Conservation (phyloP, 805 yeast species). For the Yamadazyma philogaea region DNA sequence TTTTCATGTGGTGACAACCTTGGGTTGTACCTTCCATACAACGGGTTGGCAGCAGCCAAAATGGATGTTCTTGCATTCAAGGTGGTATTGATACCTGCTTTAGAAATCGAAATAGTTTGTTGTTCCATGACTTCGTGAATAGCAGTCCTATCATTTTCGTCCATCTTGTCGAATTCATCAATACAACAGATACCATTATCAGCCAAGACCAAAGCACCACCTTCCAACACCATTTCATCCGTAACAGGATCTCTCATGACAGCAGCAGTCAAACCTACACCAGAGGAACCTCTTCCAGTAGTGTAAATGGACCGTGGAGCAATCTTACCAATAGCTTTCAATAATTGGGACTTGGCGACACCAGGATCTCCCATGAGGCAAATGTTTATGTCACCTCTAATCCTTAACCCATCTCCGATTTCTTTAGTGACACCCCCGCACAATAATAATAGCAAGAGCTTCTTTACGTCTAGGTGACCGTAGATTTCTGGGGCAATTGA, state of each 20-base stretch:
- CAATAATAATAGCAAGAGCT: slow-evolving; percentile 75
- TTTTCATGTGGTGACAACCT: slow-evolving; percentile 88
- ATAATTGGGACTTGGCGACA: slow-evolving; percentile 95
- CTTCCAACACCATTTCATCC: slow-evolving; percentile 96
- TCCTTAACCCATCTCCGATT: slow-evolving; percentile 94
- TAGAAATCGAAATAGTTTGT: slow-evolving; percentile 94
- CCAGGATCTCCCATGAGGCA: slow-evolving; percentile 99
- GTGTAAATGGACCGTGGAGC: slow-evolving; percentile 97
- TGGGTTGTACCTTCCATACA: slow-evolving; percentile 92
- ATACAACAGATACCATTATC: slow-evolving; percentile 98
- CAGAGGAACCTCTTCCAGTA: slow-evolving; percentile 98
- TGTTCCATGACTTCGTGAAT: slow-evolving; percentile 99
- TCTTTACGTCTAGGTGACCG: slow-evolving; percentile 92
- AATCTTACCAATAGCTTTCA: slow-evolving; percentile 85
- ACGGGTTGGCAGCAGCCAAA: slow-evolving; percentile 97
- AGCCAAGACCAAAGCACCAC: slow-evolving; percentile 95
- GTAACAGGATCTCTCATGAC: slow-evolving; percentile 99
- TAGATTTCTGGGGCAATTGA: slow-evolving; percentile 97
- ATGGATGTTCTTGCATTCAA: slow-evolving; percentile 93
- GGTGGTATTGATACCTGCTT: slow-evolving; percentile 96
- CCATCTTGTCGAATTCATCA: slow-evolving; percentile 99
- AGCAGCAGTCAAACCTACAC: slow-evolving; percentile 98
- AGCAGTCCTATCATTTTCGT: slow-evolving; percentile 93
- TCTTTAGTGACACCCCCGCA: slow-evolving; percentile 96
- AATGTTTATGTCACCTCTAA: slow-evolving; percentile 94